A percentile compares a stretch with the other conserved stretches of the same genome.
phyloP scores from a whole-genome alignment of 169 alveolate genomes.

The Cryptosporidium meleagridis region DNA sequence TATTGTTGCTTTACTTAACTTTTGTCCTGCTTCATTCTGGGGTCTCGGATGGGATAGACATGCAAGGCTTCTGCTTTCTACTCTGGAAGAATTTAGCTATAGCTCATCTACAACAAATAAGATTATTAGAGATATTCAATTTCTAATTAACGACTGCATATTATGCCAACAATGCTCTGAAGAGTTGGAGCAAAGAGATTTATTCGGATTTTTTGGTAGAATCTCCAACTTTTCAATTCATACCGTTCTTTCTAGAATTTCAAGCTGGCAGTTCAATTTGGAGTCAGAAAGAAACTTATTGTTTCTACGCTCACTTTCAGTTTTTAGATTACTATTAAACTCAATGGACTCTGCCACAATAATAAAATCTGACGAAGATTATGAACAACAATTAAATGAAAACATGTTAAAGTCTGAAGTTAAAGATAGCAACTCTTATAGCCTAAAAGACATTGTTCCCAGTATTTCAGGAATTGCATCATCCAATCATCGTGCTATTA shows the following conservation, averaged over 20 bases:
- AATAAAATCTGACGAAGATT: slow-evolving; percentile 29
- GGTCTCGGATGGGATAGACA: slow-evolving; percentile 73
- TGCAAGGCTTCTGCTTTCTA: slow-evolving; percentile 33
- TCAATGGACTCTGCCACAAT: slow-evolving; percentile 56
- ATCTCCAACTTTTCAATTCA: slow-evolving; percentile 52
- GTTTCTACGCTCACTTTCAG: slow-evolving; percentile 14
- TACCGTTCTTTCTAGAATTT: slow-evolving; percentile 54
- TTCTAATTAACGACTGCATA: slow-evolving; percentile 36
- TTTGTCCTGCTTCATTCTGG: slow-evolving; percentile 65
- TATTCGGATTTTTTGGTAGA: slow-evolving; percentile 20
- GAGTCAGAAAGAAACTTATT: slow-evolving; percentile 62
- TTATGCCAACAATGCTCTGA: slow-evolving; percentile 1
- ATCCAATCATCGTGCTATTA: slow-evolving; percentile 40
- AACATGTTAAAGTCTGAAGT: background rate
- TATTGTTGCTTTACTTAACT: background rate
- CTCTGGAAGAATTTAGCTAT: background rate
- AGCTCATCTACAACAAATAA: background rate
- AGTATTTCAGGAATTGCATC: slow-evolving; percentile 47
- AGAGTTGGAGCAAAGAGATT: slow-evolving; percentile 23
- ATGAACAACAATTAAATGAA: background rate
- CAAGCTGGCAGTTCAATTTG: slow-evolving; percentile 64
- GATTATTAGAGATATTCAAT: slow-evolving; percentile 28
- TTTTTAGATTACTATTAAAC: slow-evolving; percentile 11
- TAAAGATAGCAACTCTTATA: background rate
- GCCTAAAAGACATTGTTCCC: slow-evolving; percentile 48